Conservation (phyloP, 2,329 filamentous ascomycete species). For the Ascosphaera apis region DNA sequence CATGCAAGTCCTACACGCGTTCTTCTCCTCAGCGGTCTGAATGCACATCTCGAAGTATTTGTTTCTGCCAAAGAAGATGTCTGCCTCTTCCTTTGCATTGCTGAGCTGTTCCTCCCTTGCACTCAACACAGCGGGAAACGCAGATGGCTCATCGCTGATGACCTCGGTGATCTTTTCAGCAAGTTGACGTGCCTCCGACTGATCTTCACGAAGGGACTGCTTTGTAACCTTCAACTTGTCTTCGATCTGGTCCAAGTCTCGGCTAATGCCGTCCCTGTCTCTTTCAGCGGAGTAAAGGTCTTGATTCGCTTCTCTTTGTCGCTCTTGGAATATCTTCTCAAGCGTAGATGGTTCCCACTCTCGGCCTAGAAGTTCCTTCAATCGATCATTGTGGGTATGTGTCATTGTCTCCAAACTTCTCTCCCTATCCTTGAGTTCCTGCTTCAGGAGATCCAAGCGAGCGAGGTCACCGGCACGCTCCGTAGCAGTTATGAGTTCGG, state of each 20-base stretch:
- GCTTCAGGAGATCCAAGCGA: slow-evolving; percentile 60
- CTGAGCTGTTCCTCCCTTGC: slow-evolving; percentile 29
- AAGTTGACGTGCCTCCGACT: slow-evolving; percentile 37
- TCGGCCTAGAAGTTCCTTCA: slow-evolving; percentile 39
- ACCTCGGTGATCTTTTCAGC: slow-evolving; percentile 38
- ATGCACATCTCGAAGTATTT: slow-evolving; percentile 51
- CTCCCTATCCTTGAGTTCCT: slow-evolving; percentile 51
- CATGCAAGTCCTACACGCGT: slow-evolving; percentile 55
- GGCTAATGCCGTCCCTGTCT: slow-evolving; percentile 43
- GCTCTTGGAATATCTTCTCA: slow-evolving; percentile 45
- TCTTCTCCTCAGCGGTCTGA: slow-evolving; percentile 39
- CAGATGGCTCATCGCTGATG: slow-evolving; percentile 26
- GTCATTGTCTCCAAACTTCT: slow-evolving; percentile 55
- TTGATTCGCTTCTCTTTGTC: slow-evolving; percentile 33
- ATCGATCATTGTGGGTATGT: slow-evolving; percentile 47
- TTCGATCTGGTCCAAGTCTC: slow-evolving; percentile 55
- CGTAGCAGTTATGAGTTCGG: slow-evolving; percentile 67
- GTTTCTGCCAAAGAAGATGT: slow-evolving; percentile 42
- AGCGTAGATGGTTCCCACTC: slow-evolving; percentile 49
- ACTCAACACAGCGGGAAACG: slow-evolving; percentile 29
- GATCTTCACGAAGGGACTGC: slow-evolving; percentile 40
- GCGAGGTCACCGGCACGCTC: slow-evolving; percentile 62
- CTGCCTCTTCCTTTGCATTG: slow-evolving; percentile 36
- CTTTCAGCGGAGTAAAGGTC: slow-evolving; percentile 41
- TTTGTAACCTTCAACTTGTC: slow-evolving; percentile 44